A percentile compares a stretch with the other conserved stretches of the same genome.
phyloP scores from a whole-genome alignment of 148 eudicot genomes.

The Spergularia bocconei region DNA sequence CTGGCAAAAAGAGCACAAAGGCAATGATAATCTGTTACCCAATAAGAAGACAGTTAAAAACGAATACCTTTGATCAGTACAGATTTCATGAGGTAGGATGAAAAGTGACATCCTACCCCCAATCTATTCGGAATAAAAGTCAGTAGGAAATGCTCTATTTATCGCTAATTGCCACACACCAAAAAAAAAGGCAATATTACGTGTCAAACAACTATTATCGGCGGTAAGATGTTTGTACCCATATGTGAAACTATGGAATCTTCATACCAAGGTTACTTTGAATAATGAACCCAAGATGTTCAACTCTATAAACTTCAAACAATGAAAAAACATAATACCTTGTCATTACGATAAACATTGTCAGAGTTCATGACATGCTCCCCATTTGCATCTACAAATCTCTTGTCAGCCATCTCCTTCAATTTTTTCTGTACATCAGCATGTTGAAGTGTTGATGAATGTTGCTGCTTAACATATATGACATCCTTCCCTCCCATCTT shows the following conservation, averaged over 20 bases:
- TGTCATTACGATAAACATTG: constrained; percentile 47
- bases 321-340: constrained; percentile 41
- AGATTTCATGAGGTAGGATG: no score
- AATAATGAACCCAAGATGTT: neutral
- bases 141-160: no score
- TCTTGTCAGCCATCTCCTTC: constrained; percentile 85
- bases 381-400: constrained; percentile 62
- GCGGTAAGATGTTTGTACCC: no score
- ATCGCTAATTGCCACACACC: no score
- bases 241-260: neutral
- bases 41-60: no score
- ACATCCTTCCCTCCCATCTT: constrained; percentile 99
- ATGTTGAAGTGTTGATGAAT: constrained; percentile 79
- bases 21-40: no score
- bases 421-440: constrained; percentile 88
- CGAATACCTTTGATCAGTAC: no score
- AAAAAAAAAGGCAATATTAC: no score
- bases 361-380: constrained; percentile 49
- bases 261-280: neutral
- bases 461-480: constrained; percentile 80
- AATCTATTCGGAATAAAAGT: no score
- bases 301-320: neutral
- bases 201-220: no score
- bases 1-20: no score
- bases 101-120: no score